These are phyloP conservation scores for Starmerella floricola DNA, from an alignment of 805 yeast species.

Conservation along the genomic window DNA sequence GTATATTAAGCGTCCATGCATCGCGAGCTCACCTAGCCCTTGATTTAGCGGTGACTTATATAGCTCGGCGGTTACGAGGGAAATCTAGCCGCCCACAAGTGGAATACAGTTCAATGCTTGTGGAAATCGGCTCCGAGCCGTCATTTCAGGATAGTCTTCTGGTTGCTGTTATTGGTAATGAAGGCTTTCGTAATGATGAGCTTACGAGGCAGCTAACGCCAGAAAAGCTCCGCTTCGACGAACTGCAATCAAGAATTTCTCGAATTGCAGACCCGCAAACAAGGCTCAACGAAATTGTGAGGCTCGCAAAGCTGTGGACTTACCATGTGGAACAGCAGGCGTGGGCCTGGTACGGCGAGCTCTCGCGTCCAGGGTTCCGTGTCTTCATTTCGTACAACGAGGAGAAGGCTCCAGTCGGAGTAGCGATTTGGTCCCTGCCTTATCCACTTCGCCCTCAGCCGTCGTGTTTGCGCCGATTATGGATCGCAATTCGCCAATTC, in stretches of 20 bases:
- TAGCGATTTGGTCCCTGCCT: neutral
- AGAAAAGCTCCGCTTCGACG: neutral
- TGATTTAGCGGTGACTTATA: too few relatives aligned
- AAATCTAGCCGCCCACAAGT: neutral
- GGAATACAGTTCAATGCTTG: neutral
- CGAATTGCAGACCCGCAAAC: neutral
- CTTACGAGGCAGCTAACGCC: neutral
- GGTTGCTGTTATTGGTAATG: neutral
- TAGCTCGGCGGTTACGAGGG: too few relatives aligned
- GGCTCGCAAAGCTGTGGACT: neutral
- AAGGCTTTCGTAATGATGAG: neutral
- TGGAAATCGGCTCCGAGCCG: neutral
- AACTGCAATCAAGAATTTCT: neutral
- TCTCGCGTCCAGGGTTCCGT: neutral
- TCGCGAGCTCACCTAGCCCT: too few relatives aligned
- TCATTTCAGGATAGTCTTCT: neutral
- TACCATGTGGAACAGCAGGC: neutral
- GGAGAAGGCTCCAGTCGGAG: neutral
- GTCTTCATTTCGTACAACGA: neutral
- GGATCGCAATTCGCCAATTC: neutral
- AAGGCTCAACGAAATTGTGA: neutral
- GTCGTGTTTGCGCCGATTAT: neutral
- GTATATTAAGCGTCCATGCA: too few relatives aligned
- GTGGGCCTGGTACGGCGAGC: slow-evolving; percentile 1
- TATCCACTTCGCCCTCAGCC: neutral